Base-by-base conservation (phyloP, 768 basidiomycete species). In the Tylopilus felleus region DNA sequence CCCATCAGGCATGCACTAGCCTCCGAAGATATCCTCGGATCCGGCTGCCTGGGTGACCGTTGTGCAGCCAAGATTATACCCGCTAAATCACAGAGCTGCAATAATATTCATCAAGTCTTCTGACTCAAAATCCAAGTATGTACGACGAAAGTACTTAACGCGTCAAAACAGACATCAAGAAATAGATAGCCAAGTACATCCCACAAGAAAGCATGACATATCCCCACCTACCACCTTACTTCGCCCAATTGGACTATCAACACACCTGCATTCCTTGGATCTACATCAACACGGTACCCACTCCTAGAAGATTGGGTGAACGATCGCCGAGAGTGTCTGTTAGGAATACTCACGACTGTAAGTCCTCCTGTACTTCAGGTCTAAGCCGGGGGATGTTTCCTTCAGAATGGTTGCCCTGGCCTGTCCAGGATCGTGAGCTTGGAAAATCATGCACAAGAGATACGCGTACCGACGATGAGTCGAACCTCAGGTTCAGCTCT, bases 381-480 rank as follows among this genome's bases (percentile, higher is more conserved):
- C 87, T 93, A 64, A 98, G 79, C 70, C 91, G 95, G 6, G 90
- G 83, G 7, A 81, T 74, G 41, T 88, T 85, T 5, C 80, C 79
- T 29, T 78, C 73, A n/a, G 90, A 91, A 71, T 98, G 95, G 28
- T 88, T 77, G 9, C 94, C 94, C 73, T 93, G 95, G 16, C 90
- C 89, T 89, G n/a, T n/a, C 28, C n/a, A 25, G 31, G 41, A 43
- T 4, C n/a, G 47, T 22, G 44, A 43, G 16, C 31, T 38, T 3
- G 40, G 4, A 39, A 27, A 25, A 28, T 27, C 35, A 36, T 8
- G 25, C 33, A 29, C 36, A 47, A 31, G n/a, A n/a, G n/a, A n/a
- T n/a, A 45, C 22, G 19, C 4, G 76, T 85, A 86, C 93, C 93
- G 47, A 96, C 93, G 57, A 98, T 97, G 47, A 98, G 73, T 49